Evolutionary conservation across 768 basidiomycete species (phyloP), one percentile per base, ranked within the genome.

Genomic region (Kwoniella shandongensis): DNA sequence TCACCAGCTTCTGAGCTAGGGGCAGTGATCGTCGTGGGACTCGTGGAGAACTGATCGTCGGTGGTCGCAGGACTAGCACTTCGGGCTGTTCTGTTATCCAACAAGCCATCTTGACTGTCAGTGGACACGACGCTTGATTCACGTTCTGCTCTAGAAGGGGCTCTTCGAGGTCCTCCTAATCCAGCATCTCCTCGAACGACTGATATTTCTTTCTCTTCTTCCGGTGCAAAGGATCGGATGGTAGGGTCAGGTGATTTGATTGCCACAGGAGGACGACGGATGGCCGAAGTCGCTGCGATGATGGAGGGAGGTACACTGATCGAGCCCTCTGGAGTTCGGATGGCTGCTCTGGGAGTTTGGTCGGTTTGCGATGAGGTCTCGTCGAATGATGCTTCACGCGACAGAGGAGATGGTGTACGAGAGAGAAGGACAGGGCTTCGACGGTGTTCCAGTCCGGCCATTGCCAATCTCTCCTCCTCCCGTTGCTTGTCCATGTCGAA

Each of bases 391-490:
- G 61, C 42, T 47, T 64, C 62, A 8, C 62, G 29, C 1, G 61
- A 58, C 26, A 70, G 44, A 1, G 69, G 69, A 12, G 66, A 67
- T 3, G 66, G 61, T 1, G 63, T 62, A 20, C 65, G 40, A 2
- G 56, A 49, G 15, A 69, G 45, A 4, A 63, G 44, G 4, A 40
- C 42, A 4, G 58, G 49, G 15, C 53, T 50, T 44, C 66, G 45
- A 6, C 71, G 62, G 55, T 65, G 65, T 45, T 72, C 70, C 23
- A 67, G 18, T 38, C 61, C 62, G 5, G 67, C 61, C 44, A 67
- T 42, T 10, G 64, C 59, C 3, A 69, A 39, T 25, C 56, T 65
- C 52, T 69, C 66, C 23, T 70, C 66, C 23, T 66, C 61, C 18
- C 65, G 35, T 25, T 64, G 63, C 17, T 44, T 25, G 18, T 57